Evolutionary conservation across 257 asterid species (phyloP), one percentile per base, ranked within the genome.

Genomic region (Primulina eburnea): DNA sequence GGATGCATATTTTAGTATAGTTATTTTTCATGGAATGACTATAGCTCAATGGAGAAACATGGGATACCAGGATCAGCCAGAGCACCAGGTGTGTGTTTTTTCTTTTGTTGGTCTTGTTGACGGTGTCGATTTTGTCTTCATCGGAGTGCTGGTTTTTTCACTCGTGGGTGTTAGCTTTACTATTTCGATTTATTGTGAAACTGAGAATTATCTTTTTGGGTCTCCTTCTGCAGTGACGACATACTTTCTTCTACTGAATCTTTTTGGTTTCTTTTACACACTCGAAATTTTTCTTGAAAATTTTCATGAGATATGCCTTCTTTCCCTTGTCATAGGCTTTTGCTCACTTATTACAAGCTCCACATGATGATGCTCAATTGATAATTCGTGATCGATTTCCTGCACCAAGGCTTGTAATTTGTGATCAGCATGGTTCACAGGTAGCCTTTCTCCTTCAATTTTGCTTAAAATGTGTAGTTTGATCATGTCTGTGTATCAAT

Each of bases 381-480:
- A 89, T 94, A 52, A 84, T 94, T 67, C 90, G 79, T 1, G 99
- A 94, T 20, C 92, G 99, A 47, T 94, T 91, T 78, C 99, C 99
- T 55, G 89, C 82, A 26, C 99, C 99, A 53, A 88, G 99, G 81
- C 90, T 91, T 74, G 99, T 94, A 74, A 85, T 91, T 58, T 94
- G 99, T 73, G 99, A 94, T 86, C 99, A 94, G 78, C 97, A 94
- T 79, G 97, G 97, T 74, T 94, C 99, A 53, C 99, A 93, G 99
- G 99, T 93, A 64, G 71, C 57, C 14, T 56, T 76, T 59, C 18
- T 60, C 34, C 53, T 37, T 43, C 4, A 2, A 7, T 3, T 65
- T 34, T 58, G 21, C 2, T 58, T 10, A 37, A 73, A 43, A 17
- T 16, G 33, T 24, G 12, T 53, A 24, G 56, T 67, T 53, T 55